Evolutionary conservation across 148 eudicot genomes (phyloP).

Genomic region (Rhododendron henanense): DNA sequence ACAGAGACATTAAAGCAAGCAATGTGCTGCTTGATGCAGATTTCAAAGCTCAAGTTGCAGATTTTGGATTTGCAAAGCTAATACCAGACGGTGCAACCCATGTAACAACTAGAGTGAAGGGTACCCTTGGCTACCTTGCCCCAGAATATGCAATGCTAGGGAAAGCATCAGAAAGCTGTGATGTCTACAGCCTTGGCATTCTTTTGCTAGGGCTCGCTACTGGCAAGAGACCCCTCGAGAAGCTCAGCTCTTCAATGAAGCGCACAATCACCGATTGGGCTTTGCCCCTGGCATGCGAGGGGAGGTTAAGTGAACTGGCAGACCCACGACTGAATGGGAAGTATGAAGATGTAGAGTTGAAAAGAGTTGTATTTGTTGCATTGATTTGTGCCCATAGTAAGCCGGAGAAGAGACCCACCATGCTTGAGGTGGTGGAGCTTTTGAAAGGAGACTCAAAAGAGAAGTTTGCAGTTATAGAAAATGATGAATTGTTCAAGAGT

Average conservation of each 20-base stretch:
- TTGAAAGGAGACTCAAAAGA: constrained; percentile 69
- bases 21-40: constrained; percentile 72
- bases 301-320: constrained; percentile 57
- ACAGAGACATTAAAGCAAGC: constrained; percentile 91
- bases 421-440: constrained; percentile 73
- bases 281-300: constrained; percentile 58
- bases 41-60: constrained; percentile 57
- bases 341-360: constrained; percentile 66
- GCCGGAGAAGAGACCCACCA: constrained; percentile 82
- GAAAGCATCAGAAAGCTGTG: constrained; percentile 77
- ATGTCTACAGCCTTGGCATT: constrained; percentile 86
- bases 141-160: constrained; percentile 68
- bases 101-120: constrained; percentile 53
- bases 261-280: constrained; percentile 74
- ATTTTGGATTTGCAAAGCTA: constrained; percentile 63
- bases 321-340: constrained; percentile 68
- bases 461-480: constrained; percentile 46
- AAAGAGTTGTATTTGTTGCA: constrained; percentile 47
- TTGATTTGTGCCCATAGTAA: constrained; percentile 65
- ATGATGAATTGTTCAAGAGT: constrained; percentile 40
- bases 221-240: constrained; percentile 76
- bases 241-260: constrained; percentile 32
- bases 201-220: constrained; percentile 82
- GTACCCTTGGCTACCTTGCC: constrained; percentile 64
- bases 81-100: constrained; percentile 61